These are phyloP conservation scores for Hyaloperonospora brassicae DNA, from an alignment of 352 stramenopile species.

Conservation along the genomic window DNA sequence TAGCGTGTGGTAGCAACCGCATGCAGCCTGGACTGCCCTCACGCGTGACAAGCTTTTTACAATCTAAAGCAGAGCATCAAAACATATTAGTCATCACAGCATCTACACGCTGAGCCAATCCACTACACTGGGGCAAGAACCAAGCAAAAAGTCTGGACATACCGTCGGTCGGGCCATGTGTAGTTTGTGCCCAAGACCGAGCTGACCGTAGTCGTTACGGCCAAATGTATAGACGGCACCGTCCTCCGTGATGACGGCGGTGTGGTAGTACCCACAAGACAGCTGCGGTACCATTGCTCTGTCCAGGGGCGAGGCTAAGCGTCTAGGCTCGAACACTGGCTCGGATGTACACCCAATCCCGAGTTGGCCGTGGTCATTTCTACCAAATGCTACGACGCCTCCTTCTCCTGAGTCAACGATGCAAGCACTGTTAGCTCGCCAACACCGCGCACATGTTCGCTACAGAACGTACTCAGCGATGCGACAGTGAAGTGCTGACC, in stretches of 20 bases:
- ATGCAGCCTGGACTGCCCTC: slow-evolving; percentile 65
- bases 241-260: slow-evolving; percentile 58
- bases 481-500: slow-evolving; percentile 87
- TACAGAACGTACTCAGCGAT: slow-evolving; percentile 33
- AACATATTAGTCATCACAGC: background rate
- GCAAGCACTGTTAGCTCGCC: slow-evolving; percentile 2
- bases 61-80: slow-evolving; percentile 24
- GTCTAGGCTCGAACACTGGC: slow-evolving; percentile 39
- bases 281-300: slow-evolving; percentile 61
- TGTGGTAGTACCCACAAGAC: slow-evolving; percentile 90
- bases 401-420: slow-evolving; percentile 29
- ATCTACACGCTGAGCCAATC: background rate
- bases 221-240: slow-evolving; percentile 83
- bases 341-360: slow-evolving; percentile 53
- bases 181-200: slow-evolving; percentile 84
- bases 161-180: slow-evolving; percentile 53
- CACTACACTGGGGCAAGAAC: no score
- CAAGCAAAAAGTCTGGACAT: slow-evolving; percentile 1
- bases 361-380: slow-evolving; percentile 90
- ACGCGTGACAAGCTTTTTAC: slow-evolving; percentile 45
- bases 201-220: slow-evolving; percentile 90
- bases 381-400: slow-evolving; percentile 80
- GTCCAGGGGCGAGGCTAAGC: slow-evolving; percentile 48
- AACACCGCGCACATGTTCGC: background rate
- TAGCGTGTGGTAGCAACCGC: slow-evolving; percentile 83